Percentiles rank a stretch among this genome's conserved stretches.
Conservation (phyloP, 371 early-diverging fungal genomes). For the Rhizopus microsporus region DNA sequence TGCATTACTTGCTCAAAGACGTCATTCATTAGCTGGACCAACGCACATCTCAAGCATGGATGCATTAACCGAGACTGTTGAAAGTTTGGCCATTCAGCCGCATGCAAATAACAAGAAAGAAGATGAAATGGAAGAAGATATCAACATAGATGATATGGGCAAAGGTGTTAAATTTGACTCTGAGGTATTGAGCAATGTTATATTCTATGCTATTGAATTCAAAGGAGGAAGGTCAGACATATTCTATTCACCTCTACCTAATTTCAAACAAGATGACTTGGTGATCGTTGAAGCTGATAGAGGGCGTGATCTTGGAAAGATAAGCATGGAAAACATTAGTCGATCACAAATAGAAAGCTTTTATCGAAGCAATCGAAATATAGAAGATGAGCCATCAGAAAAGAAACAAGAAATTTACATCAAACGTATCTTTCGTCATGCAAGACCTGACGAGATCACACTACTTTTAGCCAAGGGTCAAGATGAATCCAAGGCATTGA, state of each 20-base stretch:
- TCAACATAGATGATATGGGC: slow-evolving; percentile 45
- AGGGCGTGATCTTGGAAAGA: slow-evolving; percentile 92
- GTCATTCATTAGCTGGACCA: slow-evolving; percentile 42
- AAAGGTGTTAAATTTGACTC: slow-evolving; percentile 58
- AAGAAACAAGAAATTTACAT: slow-evolving; percentile 55
- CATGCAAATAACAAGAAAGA: background rate
- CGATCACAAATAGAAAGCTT: slow-evolving; percentile 19
- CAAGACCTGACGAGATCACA: slow-evolving; percentile 78
- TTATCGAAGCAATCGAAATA: slow-evolving; percentile 17
- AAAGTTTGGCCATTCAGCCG: slow-evolving; percentile 7
- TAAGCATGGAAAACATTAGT: slow-evolving; percentile 41
- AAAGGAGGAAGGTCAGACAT: slow-evolving; percentile 88
- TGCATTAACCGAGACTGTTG: slow-evolving; percentile 9
- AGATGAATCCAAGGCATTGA: slow-evolving; percentile 90
- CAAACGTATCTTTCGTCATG: slow-evolving; percentile 78
- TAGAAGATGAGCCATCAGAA: slow-evolving; percentile 62
- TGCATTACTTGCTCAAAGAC: slow-evolving; percentile 22
- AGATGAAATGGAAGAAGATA: slow-evolving; percentile 2
- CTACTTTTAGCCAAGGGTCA: slow-evolving; percentile 78
- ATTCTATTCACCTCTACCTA: slow-evolving; percentile 62
- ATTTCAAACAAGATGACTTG: slow-evolving; percentile 57
- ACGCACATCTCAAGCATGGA: slow-evolving; percentile 13
- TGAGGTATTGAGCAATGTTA: slow-evolving; percentile 49
- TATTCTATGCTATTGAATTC: slow-evolving; percentile 84
- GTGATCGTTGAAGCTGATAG: slow-evolving; percentile 97